Base-by-base conservation (phyloP, 2,329 filamentous ascomycete genomes). In the Exserohilum turcica region DNA sequence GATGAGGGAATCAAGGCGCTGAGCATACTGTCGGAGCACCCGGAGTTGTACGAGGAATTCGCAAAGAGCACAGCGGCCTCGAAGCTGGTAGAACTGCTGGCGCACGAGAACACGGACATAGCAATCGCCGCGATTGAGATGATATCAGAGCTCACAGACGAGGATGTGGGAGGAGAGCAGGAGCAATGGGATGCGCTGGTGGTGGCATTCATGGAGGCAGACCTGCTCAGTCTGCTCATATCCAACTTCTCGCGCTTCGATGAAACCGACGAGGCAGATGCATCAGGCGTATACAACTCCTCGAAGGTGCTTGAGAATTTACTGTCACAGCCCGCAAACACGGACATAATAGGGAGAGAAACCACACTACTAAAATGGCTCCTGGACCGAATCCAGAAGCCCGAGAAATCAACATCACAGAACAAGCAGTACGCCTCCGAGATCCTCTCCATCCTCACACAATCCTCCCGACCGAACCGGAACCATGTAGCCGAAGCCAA, bases 351-450 rank as follows among this genome's bases (percentile, higher is more conserved):
- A 43, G 90, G 87, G 3, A 78, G 83, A 54, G 84, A 93, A 54
- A 84, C 85, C 5, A 79, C 78, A 6, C 78, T 96, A 0, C 71
- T 97, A 6, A 78, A 82, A 38, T 97, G 91, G 91, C 82, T 99
- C 2, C 78, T 96, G 31, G 76, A 81, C 43, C 84, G 94, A 43
- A 88, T 91, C 57, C 86, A 89, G 62, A 82, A 80, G 50, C 82
- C 82, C 44, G 91, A 96, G 71, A 78, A 78, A 3, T 79, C 80
- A 0, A 84, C 95, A 0, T 82, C 85, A 5, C 94, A 99, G 71
- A 99, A 99, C 72, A 96, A 94, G 72, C 93, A 97, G 72, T 99
- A 97, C 72, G 85, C 92, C 0, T 91, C 93, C 13, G 94, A 99
- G 75, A 85, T 97, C 6, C 80, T 99, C 2, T 92, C 93, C 10